Evolutionary conservation across 2,329 filamentous ascomycete genomes (phyloP).

Genomic region (Colletotrichum acutatum): DNA sequence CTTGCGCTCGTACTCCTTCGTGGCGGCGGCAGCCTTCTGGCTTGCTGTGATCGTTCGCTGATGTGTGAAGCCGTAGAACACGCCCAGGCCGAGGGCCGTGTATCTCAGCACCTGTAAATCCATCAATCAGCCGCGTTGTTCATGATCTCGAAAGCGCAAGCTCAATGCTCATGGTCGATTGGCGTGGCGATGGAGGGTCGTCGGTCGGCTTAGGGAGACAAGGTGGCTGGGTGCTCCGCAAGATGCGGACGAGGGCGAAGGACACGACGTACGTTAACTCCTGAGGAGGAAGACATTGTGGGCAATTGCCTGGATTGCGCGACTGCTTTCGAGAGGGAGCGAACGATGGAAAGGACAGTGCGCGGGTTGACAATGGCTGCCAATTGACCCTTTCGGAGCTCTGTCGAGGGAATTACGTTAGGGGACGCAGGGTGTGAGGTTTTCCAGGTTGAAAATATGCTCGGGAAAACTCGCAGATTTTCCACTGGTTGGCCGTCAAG

Average conservation of each 20-base stretch:
- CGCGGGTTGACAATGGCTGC: conserved; percentile 52
- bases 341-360: conserved; percentile 47
- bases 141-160: not conserved
- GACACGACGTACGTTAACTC: conserved; percentile 71
- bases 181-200: conserved; percentile 22
- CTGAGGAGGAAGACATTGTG: conserved; percentile 74
- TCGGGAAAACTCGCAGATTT: conserved; percentile 62
- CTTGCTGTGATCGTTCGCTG: conserved; percentile 82
- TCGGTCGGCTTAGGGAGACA: conserved; percentile 29
- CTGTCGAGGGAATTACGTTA: conserved; percentile 52
- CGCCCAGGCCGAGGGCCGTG: conserved; percentile 89
- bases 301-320: conserved; percentile 55
- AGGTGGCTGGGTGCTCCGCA: conserved; percentile 14
- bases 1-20: conserved; percentile 92
- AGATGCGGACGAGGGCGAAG: conserved; percentile 15
- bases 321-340: conserved; percentile 50
- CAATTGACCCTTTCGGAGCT: conserved; percentile 56
- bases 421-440: conserved; percentile 49
- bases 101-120: conserved; percentile 88
- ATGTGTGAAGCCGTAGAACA: conserved; percentile 97
- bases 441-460: conserved; percentile 47
- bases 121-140: conserved; percentile 42
- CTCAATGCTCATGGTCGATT: not conserved
- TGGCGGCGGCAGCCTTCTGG: conserved; percentile 75
- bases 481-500: conserved; percentile 40